Evolutionary conservation across 164 flowering plant species (phyloP), one percentile per base, ranked within the genome.

Genomic region (Stephania yunnanensis): DNA sequence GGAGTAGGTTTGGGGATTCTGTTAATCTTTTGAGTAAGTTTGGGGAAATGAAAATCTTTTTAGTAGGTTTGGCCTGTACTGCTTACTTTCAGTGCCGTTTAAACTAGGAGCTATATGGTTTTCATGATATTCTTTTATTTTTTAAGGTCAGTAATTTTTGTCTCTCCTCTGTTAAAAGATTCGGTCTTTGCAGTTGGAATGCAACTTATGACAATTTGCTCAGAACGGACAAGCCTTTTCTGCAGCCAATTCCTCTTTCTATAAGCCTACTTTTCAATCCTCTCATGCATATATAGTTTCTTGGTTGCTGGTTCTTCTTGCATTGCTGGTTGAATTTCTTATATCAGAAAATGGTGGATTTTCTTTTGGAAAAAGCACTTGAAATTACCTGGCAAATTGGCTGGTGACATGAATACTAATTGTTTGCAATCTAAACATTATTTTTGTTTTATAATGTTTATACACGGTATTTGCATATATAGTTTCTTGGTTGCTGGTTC

Each of bases 121-220:
- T 68, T 68, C 45, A 68, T 68, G 45, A 25, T 9, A 13, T 45
- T 69, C 6, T 17, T 69, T 25, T 11, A 17, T 10, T 15, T 45
- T 15, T 69, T 69, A 45, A n/a, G 50, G 52, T 69, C 71, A 69
- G 71, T 8, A 44, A 45, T 69, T 69, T 44, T 69, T 69, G 52
- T 69, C 52, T 69, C 50, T 19, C 53, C 50, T 44, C 12, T 29
- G 20, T 69, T 69, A 45, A 69, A 69, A n/a, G 8, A 6, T 69
- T 69, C 71, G 45, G 71, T 53, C 68, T 61, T 71, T 81, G 76
- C 85, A 94, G 98, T 82, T 89, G 94, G 95, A 87, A 87, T 86
- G 87, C 89, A 2, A 86, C 90, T 22, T 92, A 89, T 52, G 93
- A 94, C 44, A 86, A 84, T 74, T 87, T 94, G 78, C 89, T 94